A percentile compares a stretch with the other conserved stretches of the same genome.
Evolutionary conservation across 1,284 basidiomycete species (phyloP).

Genomic region (Microbotryomycetes sp.): DNA sequence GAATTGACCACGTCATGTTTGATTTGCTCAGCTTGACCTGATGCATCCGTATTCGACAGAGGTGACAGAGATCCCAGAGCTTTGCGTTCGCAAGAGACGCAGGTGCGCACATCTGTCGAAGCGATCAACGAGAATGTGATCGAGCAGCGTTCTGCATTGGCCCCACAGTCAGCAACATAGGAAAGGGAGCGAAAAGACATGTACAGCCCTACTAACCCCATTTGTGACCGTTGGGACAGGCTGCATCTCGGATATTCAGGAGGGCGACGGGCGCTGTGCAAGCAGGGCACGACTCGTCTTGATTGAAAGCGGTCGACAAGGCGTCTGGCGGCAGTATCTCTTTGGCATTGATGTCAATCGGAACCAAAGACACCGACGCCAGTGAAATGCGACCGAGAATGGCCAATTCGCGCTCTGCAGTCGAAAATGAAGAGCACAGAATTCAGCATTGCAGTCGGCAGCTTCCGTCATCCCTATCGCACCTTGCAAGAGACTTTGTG

Average conservation of each 20-base stretch:
- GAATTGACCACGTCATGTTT: background rate
- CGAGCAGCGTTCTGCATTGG: conserved; percentile 27
- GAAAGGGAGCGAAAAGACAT: background rate
- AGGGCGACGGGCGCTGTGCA: conserved; percentile 13
- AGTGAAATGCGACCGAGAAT: conserved; percentile 15
- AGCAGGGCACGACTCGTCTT: conserved; percentile 14
- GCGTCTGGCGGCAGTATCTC: conserved; percentile 3
- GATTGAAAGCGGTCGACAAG: conserved; percentile 1
- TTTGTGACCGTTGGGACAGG: conserved; percentile 14
- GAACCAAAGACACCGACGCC: conserved; percentile 12
- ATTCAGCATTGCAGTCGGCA: too few species aligned
- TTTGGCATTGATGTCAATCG: background rate
- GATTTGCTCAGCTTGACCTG: background rate
- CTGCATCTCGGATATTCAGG: conserved; percentile 6
- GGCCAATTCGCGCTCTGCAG: background rate
- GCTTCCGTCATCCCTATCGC: too few species aligned
- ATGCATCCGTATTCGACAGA: background rate
- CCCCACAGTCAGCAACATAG: too few species aligned
- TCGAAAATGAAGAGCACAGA: background rate
- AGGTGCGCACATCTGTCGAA: conserved; percentile 16
- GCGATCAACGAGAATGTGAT: conserved; percentile 19
- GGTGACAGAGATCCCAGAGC: conserved; percentile 6
- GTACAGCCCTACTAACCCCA: conserved; percentile 14
- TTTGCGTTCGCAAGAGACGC: conserved; percentile 19
- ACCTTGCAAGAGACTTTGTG: background rate